Evolutionary conservation across 257 asterid species (phyloP).

Genomic region (Solanum sejunctum): DNA sequence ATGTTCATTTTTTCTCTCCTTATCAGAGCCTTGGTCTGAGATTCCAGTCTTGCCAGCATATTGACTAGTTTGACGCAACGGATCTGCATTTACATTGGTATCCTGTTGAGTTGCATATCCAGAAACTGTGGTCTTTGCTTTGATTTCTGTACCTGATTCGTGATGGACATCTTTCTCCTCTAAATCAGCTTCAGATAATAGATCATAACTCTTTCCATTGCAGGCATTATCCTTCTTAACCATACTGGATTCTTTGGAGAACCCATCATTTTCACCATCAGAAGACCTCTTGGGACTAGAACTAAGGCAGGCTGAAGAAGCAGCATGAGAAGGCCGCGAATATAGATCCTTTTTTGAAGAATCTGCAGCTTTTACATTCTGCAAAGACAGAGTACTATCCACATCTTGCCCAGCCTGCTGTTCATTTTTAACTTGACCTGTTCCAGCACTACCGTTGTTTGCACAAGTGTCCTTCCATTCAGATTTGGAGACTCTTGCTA

Average conservation of each 20-base stretch:
- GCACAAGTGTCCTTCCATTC: slow-evolving; percentile 45
- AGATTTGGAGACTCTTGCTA: slow-evolving; percentile 52
- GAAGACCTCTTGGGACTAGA: slow-evolving; percentile 39
- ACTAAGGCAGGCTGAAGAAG: slow-evolving; percentile 46
- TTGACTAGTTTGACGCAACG: slow-evolving; percentile 21
- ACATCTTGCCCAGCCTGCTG: slow-evolving; percentile 20
- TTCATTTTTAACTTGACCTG: slow-evolving; percentile 29
- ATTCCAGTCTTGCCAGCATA: slow-evolving; percentile 17
- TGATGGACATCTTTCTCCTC: slow-evolving; percentile 13
- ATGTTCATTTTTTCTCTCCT: slow-evolving; percentile 25
- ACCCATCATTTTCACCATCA: slow-evolving; percentile 26
- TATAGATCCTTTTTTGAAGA: slow-evolving; percentile 45
- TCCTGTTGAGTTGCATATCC: slow-evolving; percentile 9
- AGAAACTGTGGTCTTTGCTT: slow-evolving; percentile 22
- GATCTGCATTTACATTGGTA: slow-evolving; percentile 11
- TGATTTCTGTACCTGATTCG: slow-evolving; percentile 20
- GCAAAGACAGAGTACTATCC: slow-evolving; percentile 18
- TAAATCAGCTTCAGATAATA: slow-evolving; percentile 12
- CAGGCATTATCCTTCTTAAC: slow-evolving; percentile 25
- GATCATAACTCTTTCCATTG: slow-evolving; percentile 12
- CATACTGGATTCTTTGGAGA: slow-evolving; percentile 12
- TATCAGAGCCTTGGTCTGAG: slow-evolving; percentile 31
- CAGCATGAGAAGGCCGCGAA: slow-evolving; percentile 50
- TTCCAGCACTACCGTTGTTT: slow-evolving; percentile 27
- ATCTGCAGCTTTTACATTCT: slow-evolving; percentile 21